phyloP scores from a whole-genome alignment of 768 basidiomycete species.

The Trametes sanguinea region DNA sequence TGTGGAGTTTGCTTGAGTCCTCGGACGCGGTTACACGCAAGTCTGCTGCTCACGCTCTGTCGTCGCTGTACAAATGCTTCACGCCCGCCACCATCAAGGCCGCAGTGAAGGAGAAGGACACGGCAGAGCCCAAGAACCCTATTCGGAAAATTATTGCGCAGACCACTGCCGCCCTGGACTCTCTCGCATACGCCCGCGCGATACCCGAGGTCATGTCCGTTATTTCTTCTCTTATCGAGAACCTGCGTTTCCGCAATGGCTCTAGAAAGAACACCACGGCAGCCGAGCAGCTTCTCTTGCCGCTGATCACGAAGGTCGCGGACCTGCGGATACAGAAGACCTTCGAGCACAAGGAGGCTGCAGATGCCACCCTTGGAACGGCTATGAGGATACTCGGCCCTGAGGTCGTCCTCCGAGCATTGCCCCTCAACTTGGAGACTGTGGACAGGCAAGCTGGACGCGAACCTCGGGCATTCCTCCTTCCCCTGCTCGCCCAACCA shows the following conservation, averaged over 20 bases:
- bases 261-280: conserved; percentile 49
- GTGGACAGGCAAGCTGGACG: conserved; percentile 71
- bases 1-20: conserved; percentile 81
- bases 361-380: conserved; percentile 73
- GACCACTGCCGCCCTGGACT: conserved; percentile 66
- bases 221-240: conserved; percentile 65
- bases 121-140: conserved; percentile 49
- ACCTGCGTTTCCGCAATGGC: conserved; percentile 54
- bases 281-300: conserved; percentile 69
- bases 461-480: conserved; percentile 88
- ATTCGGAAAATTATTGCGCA: conserved; percentile 65
- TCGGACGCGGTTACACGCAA: conserved; percentile 60
- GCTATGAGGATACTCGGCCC: conserved; percentile 90
- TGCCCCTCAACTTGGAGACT: conserved; percentile 89
- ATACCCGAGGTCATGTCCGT: conserved; percentile 81
- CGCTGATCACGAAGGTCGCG: conserved; percentile 69
- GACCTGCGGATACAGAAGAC: conserved; percentile 74
- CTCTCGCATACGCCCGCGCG: conserved; percentile 69
- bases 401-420: conserved; percentile 63
- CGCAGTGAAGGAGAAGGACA: conserved; percentile 49
- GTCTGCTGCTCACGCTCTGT: conserved; percentile 63
- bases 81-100: conserved; percentile 58
- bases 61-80: conserved; percentile 68
- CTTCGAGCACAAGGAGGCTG: conserved; percentile 90
- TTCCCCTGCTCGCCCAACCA: conserved; percentile 81